Base-by-base conservation (phyloP, 1,139 yeast species). In the Debaryomyces psychrophilus region DNA sequence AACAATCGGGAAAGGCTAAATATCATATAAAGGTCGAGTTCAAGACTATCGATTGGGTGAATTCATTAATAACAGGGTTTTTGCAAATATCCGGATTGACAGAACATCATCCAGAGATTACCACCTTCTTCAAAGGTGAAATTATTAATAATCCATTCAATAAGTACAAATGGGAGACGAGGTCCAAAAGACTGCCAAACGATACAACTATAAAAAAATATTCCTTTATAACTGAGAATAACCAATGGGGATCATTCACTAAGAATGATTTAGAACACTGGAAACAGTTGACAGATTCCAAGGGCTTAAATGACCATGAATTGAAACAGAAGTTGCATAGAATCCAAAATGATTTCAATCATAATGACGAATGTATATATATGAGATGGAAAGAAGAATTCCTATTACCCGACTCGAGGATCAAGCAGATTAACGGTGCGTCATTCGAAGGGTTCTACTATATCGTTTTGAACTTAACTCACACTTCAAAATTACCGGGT, bases 341-440 rank as follows among this genome's bases (percentile, higher is more conserved):
- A 33, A 71, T 73, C 37, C 72, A 68, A 49, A 50, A 58, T 11
- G 72, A 71, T 17, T 50, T 59, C 27, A 65, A 64, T 36, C 60
- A 67, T 38, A 56, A 59, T 38, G 68, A 67, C 15, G 81, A 75
- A 58, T 41, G 44, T 15, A 69, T 92, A 5, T 92, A 83, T 62
- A 92, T 92, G 97, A 76, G 97, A 54, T 92, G 97, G 97, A 92
- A 92, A 65, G 98, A 92, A 63, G 82, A 83, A 58, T 90, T 89
- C 59, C 68, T 90, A 51, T 83, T 88, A 9, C 96, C 96, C 0
- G 96, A 90, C 65, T 83, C 90, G 17, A 68, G 81, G 44, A 71
- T 85, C n/a, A 81, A 78, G 53, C 79, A 73, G 49, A 80, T 86
- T 27, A 76, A 78, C 37, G 95, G 95, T 15, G 97, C 97, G 0